Percentiles rank a stretch among this genome's conserved stretches.
phyloP scores from a whole-genome alignment of 257 asterid genomes.

The Ocimum tenuiflorum region DNA sequence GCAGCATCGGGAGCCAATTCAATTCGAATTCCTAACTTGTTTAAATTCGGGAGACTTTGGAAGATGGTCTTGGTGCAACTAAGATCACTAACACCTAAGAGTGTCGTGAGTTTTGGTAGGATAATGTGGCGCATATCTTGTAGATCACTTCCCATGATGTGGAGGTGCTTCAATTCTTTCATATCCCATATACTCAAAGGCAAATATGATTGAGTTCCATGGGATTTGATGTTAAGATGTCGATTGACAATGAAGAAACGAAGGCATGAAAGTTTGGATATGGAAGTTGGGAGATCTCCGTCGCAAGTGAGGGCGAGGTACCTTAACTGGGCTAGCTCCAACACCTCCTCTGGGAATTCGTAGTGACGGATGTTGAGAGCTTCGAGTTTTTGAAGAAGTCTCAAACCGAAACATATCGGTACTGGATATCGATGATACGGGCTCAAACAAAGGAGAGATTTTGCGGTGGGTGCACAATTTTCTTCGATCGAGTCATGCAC shows the following conservation, averaged over 20 bases:
- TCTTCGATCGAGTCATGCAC: background rate
- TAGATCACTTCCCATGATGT: background rate
- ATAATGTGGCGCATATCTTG: background rate
- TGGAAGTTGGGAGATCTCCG: background rate
- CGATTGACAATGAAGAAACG: background rate
- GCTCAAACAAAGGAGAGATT: background rate
- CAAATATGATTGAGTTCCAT: background rate
- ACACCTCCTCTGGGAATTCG: background rate
- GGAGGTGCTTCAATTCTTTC: background rate
- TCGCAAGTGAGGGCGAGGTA: background rate
- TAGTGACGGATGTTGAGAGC: background rate
- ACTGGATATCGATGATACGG: background rate
- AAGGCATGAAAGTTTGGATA: background rate
- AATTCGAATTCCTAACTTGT: background rate
- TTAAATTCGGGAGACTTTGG: background rate
- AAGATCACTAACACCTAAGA: background rate
- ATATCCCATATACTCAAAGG: background rate
- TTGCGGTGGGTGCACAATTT: background rate
- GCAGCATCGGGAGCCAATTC: background rate
- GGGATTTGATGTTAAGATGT: background rate
- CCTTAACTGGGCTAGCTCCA: background rate
- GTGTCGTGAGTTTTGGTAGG: slow-evolving; percentile 3
- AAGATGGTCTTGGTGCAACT: background rate
- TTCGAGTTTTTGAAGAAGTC: background rate
- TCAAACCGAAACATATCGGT: background rate